Conservation (phyloP, 331 rosid genomes). For the Acacia pycnantha region DNA sequence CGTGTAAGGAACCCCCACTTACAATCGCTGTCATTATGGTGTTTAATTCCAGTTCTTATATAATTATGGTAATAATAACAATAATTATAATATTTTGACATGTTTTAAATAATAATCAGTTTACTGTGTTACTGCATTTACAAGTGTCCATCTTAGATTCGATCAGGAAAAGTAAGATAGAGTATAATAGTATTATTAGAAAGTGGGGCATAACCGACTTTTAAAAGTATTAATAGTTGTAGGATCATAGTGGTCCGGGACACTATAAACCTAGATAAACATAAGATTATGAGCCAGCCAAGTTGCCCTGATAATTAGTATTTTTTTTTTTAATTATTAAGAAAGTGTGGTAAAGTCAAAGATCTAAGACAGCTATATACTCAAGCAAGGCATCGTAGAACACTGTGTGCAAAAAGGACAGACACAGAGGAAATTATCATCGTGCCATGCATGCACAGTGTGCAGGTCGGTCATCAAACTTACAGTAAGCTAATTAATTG, state of each 20-base stretch:
- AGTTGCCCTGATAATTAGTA: neutral
- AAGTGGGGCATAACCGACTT: neutral
- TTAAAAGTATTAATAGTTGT: neutral
- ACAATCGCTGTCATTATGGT: neutral
- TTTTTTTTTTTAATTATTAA: neutral
- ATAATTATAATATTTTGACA: neutral
- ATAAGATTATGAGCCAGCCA: neutral
- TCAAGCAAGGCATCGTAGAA: constrained; percentile 19
- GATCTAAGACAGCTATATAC: constrained; percentile 2
- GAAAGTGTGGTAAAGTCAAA: neutral
- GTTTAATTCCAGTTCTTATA: neutral
- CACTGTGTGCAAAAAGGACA: constrained; percentile 21
- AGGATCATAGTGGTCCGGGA: constrained; percentile 16
- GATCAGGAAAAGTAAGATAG: neutral
- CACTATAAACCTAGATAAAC: neutral
- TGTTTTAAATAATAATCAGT: neutral
- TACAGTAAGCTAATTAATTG: neutral
- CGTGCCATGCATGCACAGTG: constrained; percentile 41
- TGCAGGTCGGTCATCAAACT: constrained; percentile 18
- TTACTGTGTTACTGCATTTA: neutral
- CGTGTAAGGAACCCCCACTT: too few species aligned
- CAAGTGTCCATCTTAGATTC: neutral
- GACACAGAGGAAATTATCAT: constrained; percentile 8
- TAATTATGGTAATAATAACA: too few species aligned
- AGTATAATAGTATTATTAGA: neutral